Evolutionary conservation across 1,139 yeast genomes (phyloP), one percentile per base, ranked within the genome.

Genomic region (Kodamaea derodonti): DNA sequence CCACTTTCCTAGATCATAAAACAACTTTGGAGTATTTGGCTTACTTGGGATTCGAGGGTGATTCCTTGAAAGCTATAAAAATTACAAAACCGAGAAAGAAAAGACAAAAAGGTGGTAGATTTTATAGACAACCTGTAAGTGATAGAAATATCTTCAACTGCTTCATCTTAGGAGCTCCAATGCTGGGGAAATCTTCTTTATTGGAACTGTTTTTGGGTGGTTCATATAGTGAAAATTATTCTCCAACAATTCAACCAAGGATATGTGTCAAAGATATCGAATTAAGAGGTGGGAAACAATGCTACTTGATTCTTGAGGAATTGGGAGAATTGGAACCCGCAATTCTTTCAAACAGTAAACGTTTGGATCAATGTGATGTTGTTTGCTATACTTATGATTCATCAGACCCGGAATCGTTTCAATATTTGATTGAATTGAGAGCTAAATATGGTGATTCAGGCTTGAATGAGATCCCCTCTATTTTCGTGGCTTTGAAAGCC

Each of bases 201-300:
- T 58, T 90, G 20, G 90, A 85, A 47, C 81, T 90, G 45, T 92
- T 92, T 52, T 62, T 92, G 30, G 84, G 84, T 14, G 77, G 95
- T 16, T 72, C 80, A 3, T 84, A 80, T 49, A 75, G 85, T 35
- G 88, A 80, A 15, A 54, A 66, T 0, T 85, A 90, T 53, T 76
- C 86, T 3, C 96, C 97, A 0, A 86, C 97, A 0, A 80, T 86
- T 15, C 77, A 76, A 39, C 90, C 95, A 2, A 68, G 84, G 31
- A 70, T 85, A 2, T 95, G 87, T 10, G 96, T 88, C 1, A 92
- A 92, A 52, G 90, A 94, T 51, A 88, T 92, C n/a, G 98, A 92
- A 54, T 64, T 90, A 50, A 80, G 84, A 36, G 97, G 97, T 2
- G 97, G 97, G 1, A 90, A 87, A 52, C 98, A 92, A 56, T 88